phyloP scores from a whole-genome alignment of 306 rosid genomes.

The Sindora glabra region DNA sequence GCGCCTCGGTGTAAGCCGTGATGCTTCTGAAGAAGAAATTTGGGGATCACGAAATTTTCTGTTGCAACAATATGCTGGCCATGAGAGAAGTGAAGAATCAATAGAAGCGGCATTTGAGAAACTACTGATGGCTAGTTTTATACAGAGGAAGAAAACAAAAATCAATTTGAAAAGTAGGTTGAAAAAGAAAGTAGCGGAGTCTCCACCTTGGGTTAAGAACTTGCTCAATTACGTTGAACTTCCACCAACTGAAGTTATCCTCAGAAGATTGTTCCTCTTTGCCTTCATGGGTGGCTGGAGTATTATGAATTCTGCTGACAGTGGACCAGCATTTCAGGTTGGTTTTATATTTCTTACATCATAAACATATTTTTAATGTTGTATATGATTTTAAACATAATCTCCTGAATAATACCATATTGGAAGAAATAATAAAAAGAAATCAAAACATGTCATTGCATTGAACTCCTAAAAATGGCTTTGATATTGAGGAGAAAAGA shows the following conservation, averaged over 20 bases:
- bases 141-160: constrained; percentile 82
- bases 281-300: constrained; percentile 99
- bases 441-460: no score
- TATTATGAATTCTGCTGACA: constrained; percentile 90
- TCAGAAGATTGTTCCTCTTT: constrained; percentile 86
- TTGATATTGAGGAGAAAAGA: no score
- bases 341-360: constrained; percentile 23
- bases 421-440: no score
- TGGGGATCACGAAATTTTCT: constrained; percentile 94
- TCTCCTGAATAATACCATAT: not conserved
- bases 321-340: constrained; percentile 99
- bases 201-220: constrained; percentile 93
- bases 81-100: constrained; percentile 90
- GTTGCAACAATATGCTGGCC: constrained; percentile 85
- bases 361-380: not conserved
- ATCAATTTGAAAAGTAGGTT: constrained; percentile 86
- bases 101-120: constrained; percentile 95
- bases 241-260: constrained; percentile 75
- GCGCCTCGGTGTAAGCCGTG: constrained; percentile 73
- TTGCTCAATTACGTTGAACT: constrained; percentile 75
- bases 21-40: constrained; percentile 93
- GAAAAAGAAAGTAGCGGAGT: constrained; percentile 94
- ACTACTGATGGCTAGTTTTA: constrained; percentile 80
- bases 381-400: constrained; percentile 1
- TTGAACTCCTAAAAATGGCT: no score